phyloP scores from a whole-genome alignment of 2,329 filamentous ascomycete genomes.

The Fusarium multiceps region DNA sequence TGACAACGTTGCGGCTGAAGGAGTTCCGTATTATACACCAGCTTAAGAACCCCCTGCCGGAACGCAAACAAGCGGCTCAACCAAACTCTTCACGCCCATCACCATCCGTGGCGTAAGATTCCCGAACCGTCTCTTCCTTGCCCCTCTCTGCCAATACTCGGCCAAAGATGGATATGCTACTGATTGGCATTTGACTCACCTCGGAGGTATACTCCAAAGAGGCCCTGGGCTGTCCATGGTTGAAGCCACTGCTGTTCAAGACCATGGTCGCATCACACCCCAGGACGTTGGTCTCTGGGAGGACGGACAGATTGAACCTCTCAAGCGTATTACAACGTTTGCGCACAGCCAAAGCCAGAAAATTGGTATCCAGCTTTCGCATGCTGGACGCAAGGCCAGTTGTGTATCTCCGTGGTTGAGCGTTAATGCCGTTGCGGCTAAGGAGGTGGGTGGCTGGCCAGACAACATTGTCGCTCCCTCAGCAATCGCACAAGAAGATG shows the following conservation, averaged over 20 bases:
- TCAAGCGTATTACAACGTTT: slow-evolving; percentile 78
- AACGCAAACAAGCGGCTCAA: slow-evolving; percentile 46
- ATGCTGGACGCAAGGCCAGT: slow-evolving; percentile 78
- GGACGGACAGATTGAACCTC: slow-evolving; percentile 80
- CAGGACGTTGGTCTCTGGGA: slow-evolving; percentile 84
- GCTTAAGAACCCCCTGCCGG: slow-evolving; percentile 57
- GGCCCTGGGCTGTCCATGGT: slow-evolving; percentile 79
- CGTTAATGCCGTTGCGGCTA: slow-evolving; percentile 62
- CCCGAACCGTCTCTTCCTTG: slow-evolving; percentile 58
- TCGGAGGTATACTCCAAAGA: slow-evolving; percentile 79
- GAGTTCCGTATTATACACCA: slow-evolving; percentile 60
- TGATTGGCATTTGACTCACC: slow-evolving; percentile 83
- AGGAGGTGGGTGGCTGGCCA: slow-evolving; percentile 66
- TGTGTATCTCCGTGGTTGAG: slow-evolving; percentile 72
- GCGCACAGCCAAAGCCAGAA: slow-evolving; percentile 81
- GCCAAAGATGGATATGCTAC: slow-evolving; percentile 73
- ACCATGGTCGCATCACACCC: slow-evolving; percentile 85
- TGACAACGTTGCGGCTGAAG: slow-evolving; percentile 45
- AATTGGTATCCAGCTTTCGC: slow-evolving; percentile 82
- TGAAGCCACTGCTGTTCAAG: slow-evolving; percentile 79
- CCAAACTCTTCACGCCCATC: slow-evolving; percentile 60
- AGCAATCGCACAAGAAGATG: slow-evolving; percentile 67
- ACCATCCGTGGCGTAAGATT: slow-evolving; percentile 58
- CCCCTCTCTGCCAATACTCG: slow-evolving; percentile 60
- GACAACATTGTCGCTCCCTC: slow-evolving; percentile 64